A percentile compares a stretch with the other conserved stretches of the same genome.
Conservation (phyloP, 352 stramenopile species). For the Globisporangium nagaii region DNA sequence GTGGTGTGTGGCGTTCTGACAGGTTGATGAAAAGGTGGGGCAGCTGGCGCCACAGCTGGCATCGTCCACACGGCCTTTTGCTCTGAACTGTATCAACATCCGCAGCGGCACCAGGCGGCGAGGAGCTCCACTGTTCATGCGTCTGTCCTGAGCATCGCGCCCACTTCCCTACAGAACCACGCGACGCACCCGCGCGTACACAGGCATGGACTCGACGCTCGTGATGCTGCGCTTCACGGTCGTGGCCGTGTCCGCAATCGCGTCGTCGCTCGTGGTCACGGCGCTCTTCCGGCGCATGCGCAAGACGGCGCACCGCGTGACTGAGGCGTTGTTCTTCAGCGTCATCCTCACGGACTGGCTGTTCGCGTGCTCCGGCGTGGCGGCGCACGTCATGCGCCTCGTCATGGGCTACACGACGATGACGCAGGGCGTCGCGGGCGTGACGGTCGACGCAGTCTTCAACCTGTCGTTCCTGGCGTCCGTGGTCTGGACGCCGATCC, state of each 20-base stretch:
- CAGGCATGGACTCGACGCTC: neutral
- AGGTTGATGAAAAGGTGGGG: constrained; percentile 12
- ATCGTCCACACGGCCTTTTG: neutral
- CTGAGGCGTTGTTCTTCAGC: constrained; percentile 57
- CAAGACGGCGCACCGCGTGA: constrained; percentile 53
- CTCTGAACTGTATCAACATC: neutral
- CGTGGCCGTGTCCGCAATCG: constrained; percentile 24
- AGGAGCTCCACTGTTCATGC: constrained; percentile 1
- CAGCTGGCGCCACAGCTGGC: constrained; percentile 4
- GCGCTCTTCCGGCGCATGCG: constrained; percentile 48
- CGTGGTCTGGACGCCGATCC: constrained; percentile 59
- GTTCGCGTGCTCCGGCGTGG: constrained; percentile 43
- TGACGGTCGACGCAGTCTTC: constrained; percentile 32
- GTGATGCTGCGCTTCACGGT: constrained; percentile 28
- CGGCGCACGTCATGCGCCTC: constrained; percentile 17
- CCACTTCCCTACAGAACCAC: neutral
- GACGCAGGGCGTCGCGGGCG: constrained; percentile 9
- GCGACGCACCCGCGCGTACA: neutral
- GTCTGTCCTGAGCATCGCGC: neutral
- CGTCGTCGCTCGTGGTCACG: constrained; percentile 26
- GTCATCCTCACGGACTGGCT: constrained; percentile 52
- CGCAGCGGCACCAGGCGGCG: neutral
- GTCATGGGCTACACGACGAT: constrained; percentile 1
- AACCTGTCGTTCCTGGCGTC: constrained; percentile 65
- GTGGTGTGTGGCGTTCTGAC: too few species aligned